Evolutionary conservation across 2,329 filamentous ascomycete genomes (phyloP).

Genomic region (Tolypocladium endophyticum): DNA sequence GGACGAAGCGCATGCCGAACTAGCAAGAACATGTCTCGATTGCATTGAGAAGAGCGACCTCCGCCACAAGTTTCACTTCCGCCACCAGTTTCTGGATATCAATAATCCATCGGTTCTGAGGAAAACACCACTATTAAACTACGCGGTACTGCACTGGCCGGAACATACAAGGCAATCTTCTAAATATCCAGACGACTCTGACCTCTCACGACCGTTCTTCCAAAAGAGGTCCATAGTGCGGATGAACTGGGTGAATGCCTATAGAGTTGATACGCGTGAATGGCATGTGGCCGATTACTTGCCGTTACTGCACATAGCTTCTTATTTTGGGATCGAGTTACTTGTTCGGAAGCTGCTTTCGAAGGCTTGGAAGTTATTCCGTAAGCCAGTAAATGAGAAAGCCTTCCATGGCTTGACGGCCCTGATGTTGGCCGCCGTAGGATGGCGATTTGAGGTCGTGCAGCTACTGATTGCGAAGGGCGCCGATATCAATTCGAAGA

Average conservation of each 20-base stretch:
- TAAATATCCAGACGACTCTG: neutral
- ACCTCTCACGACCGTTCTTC: neutral
- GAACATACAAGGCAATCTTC: neutral
- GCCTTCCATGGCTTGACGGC: too few species aligned
- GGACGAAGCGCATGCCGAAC: neutral
- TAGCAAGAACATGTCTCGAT: neutral
- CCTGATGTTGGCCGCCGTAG: too few species aligned
- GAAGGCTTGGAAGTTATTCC: neutral
- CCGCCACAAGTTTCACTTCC: neutral
- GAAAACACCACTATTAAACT: neutral
- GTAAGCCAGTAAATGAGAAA: neutral
- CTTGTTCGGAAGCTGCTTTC: neutral
- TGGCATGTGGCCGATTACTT: neutral
- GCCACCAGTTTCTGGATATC: neutral
- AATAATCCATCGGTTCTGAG: neutral
- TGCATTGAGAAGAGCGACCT: neutral
- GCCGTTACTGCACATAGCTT: neutral
- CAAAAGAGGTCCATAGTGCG: neutral
- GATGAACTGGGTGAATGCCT: neutral
- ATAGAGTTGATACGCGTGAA: neutral
- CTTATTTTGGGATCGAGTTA: neutral
- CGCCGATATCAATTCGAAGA: too few species aligned
- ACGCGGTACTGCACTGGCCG: neutral
- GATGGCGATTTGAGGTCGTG: too few species aligned
- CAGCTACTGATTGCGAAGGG: too few species aligned